Conservation (phyloP, 257 asterid species). For the Catharanthus roseus region DNA sequence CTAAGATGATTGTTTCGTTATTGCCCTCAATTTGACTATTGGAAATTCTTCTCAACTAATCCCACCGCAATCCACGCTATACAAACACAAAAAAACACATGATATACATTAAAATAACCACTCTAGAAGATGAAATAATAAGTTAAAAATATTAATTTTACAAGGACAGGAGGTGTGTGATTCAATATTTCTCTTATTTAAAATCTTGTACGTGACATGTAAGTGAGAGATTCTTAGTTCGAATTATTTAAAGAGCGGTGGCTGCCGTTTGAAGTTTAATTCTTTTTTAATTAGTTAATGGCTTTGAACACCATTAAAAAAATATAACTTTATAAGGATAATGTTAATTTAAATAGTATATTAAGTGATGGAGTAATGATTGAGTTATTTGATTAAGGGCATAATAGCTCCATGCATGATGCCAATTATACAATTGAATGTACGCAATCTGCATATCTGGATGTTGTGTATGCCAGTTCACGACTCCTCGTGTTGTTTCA, state of each 20-base stretch:
- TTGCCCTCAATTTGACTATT: neutral
- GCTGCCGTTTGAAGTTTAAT: too few relatives aligned
- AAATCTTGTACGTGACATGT: too few relatives aligned
- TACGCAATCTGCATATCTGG: neutral
- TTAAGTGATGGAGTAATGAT: neutral
- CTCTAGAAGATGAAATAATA: too few relatives aligned
- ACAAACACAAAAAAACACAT: neutral
- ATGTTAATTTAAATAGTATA: neutral
- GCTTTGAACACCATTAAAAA: too few relatives aligned
- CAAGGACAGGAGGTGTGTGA: too few relatives aligned
- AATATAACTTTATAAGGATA: too few relatives aligned
- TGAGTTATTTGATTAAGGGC: conserved; percentile 2
- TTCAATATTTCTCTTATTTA: too few relatives aligned
- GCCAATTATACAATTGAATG: neutral
- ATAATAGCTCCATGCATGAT: neutral
- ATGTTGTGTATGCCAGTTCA: neutral
- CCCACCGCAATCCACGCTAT: neutral
- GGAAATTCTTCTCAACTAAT: neutral
- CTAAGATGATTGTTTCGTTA: neutral
- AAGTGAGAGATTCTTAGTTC: too few relatives aligned
- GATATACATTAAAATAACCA: neutral
- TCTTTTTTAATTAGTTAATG: too few relatives aligned
- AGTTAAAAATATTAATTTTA: too few relatives aligned
- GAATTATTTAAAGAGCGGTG: too few relatives aligned
- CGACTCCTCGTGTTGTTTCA: neutral